Evolutionary conservation across 2,329 filamentous ascomycete genomes (phyloP), one percentile per base, ranked within the genome.

Genomic region (Botrytis hyacinthi): DNA sequence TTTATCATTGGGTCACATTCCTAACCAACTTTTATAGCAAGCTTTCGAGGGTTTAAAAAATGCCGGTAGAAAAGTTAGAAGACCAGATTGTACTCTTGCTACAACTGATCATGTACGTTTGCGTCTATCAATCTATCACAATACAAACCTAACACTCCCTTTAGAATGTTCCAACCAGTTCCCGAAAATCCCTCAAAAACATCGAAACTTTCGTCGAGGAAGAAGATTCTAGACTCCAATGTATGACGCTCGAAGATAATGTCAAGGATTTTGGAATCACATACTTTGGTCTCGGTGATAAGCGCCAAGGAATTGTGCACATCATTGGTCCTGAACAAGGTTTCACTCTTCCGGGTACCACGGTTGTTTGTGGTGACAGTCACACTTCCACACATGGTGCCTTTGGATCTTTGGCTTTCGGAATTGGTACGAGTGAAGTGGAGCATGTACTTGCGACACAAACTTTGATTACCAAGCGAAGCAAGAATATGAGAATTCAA

Each of bases 401-500:
- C 70, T 99, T 98, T 80, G 96, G 96, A 78, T 89, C 95, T 78
- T 89, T 98, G 76, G 96, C 96, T 59, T 97, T 97, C 81, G 96
- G 96, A 83, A 99, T 99, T 81, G 96, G 96, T 79, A 99, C 96
- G 76, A 97, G 93, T 82, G 96, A 99, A 85, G 96, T 98, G 78
- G 96, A 99, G 88, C 95, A 99, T 84, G 96, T 99, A 76, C 89
- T 99, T 73, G 96, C 96, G 70, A 98, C 96, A 22, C 96, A 98
- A 84, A 97, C 94, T 74, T 86, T 99, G 77, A 94, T 98, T 82
- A 97, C 95, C 76, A 94, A 94, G 85, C 89, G 94, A 81, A 97
- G 94, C 85, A 98, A 98, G 87, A 98, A 99, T 87, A 98, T 99
- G 95, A 92, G 94, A 81, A 92, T 99, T 80, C 93, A 97, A 84